Evolutionary conservation across 2,329 filamentous ascomycete species (phyloP).

Genomic region (Penicillium paneum): DNA sequence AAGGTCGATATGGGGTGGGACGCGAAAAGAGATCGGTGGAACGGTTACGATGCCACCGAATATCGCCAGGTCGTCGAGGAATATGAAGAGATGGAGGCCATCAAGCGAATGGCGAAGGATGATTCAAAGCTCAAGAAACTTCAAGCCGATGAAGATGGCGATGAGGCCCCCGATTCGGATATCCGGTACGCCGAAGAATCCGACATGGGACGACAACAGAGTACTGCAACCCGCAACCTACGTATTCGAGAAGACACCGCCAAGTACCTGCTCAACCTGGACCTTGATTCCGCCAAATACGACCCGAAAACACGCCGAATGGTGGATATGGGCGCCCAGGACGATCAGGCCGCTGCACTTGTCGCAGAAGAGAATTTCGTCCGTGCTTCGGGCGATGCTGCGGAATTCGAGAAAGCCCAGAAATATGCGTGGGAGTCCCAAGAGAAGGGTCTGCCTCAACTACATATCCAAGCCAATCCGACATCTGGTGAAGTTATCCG

Average conservation of each 20-base stretch:
- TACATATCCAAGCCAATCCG: slow-evolving; percentile 93
- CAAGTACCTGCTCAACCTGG: slow-evolving; percentile 91
- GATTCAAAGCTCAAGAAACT: slow-evolving; percentile 50
- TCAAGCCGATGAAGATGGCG: slow-evolving; percentile 57
- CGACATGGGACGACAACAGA: slow-evolving; percentile 92
- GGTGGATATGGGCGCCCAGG: slow-evolving; percentile 77
- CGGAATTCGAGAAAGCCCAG: slow-evolving; percentile 86
- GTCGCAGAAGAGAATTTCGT: slow-evolving; percentile 94
- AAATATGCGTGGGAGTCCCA: slow-evolving; percentile 93
- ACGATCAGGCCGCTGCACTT: slow-evolving; percentile 73
- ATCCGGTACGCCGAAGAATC: slow-evolving; percentile 85
- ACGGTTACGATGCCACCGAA: slow-evolving; percentile 89
- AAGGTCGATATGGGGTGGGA: slow-evolving; percentile 91
- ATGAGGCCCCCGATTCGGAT: slow-evolving; percentile 41
- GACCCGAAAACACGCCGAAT: slow-evolving; percentile 93
- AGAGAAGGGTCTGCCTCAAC: slow-evolving; percentile 72
- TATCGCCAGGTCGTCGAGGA: slow-evolving; percentile 85
- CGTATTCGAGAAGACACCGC: slow-evolving; percentile 94
- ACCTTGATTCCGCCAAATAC: slow-evolving; percentile 94
- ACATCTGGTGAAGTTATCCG: slow-evolving; percentile 84
- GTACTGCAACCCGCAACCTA: slow-evolving; percentile 84
- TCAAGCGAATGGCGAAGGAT: slow-evolving; percentile 57
- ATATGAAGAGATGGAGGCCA: slow-evolving; percentile 78
- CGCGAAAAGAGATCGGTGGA: slow-evolving; percentile 96
- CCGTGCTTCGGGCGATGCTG: slow-evolving; percentile 82